Conservation (phyloP, 768 basidiomycete species). For the Tricholomella constricta region DNA sequence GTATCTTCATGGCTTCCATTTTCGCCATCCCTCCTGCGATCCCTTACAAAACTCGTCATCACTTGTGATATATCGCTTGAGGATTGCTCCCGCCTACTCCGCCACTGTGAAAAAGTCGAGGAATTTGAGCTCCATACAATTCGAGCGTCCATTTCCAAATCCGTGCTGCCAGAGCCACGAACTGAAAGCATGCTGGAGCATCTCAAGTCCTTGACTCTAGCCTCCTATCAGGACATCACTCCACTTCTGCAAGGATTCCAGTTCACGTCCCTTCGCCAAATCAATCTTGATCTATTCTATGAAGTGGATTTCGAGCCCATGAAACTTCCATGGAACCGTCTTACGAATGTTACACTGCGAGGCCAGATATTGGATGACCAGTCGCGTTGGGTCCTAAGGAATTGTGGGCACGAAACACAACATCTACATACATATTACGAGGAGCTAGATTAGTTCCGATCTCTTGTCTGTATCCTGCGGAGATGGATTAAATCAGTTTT, state of each 20-base stretch:
- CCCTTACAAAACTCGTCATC: conserved; percentile 4
- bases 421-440: no score
- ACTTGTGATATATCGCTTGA: not conserved
- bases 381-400: no score
- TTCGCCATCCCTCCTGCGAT: not conserved
- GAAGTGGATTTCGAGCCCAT: no score
- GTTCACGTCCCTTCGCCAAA: not conserved
- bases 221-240: not conserved
- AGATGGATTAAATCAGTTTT: no score
- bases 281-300: not conserved
- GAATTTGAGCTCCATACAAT: not conserved
- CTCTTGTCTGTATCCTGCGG: no score
- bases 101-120: not conserved
- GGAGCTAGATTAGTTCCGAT: no score
- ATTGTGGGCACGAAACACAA: no score
- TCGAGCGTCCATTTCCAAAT: not conserved
- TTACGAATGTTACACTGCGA: no score
- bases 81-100: not conserved
- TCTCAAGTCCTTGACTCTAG: not conserved
- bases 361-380: no score
- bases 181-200: not conserved
- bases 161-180: not conserved
- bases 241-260: not conserved
- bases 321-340: no score
- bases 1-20: conserved; percentile 11